These are phyloP conservation scores for Trametes polyzona DNA, from an alignment of 1,284 basidiomycete species.

Conservation along the genomic window DNA sequence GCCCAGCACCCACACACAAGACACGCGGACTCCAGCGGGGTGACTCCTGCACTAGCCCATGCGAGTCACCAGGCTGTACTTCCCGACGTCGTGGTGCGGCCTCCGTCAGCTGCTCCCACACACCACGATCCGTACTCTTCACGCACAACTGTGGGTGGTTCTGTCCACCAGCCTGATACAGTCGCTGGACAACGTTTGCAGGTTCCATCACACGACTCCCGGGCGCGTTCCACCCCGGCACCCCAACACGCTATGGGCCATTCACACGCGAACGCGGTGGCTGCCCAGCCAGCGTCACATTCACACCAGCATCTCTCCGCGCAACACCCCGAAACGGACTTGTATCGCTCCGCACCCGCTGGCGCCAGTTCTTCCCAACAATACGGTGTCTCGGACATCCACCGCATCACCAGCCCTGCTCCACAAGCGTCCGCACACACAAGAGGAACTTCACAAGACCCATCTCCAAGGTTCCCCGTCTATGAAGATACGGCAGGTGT, in stretches of 20 bases:
- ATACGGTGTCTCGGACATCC: background rate
- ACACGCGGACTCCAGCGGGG: slow-evolving; percentile 1
- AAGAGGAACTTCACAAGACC: slow-evolving; percentile 11
- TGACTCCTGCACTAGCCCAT: background rate
- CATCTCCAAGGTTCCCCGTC: slow-evolving; percentile 16
- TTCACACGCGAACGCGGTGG: background rate
- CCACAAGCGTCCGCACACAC: background rate
- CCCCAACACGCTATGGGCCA: background rate
- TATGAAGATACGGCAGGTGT: slow-evolving; percentile 10
- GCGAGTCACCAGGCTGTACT: slow-evolving; percentile 6
- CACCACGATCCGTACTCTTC: slow-evolving; percentile 7
- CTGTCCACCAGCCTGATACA: background rate
- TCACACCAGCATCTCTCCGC: background rate
- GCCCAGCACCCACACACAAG: slow-evolving; percentile 1
- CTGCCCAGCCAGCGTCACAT: slow-evolving; percentile 9
- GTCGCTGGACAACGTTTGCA: slow-evolving; percentile 3
- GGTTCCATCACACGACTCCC: slow-evolving; percentile 7
- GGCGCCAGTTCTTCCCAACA: background rate
- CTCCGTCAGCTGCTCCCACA: slow-evolving; percentile 19
- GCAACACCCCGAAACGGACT: background rate
- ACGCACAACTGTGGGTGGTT: background rate
- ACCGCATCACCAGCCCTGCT: background rate
- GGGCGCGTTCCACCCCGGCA: slow-evolving; percentile 13
- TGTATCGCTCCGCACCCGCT: slow-evolving; percentile 1
- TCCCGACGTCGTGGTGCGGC: slow-evolving; percentile 22